Percentiles rank a stretch among this genome's conserved stretches.
Conservation (phyloP, 228 moss, liverwort and hornwort species). For the Sphagnum fallax region DNA sequence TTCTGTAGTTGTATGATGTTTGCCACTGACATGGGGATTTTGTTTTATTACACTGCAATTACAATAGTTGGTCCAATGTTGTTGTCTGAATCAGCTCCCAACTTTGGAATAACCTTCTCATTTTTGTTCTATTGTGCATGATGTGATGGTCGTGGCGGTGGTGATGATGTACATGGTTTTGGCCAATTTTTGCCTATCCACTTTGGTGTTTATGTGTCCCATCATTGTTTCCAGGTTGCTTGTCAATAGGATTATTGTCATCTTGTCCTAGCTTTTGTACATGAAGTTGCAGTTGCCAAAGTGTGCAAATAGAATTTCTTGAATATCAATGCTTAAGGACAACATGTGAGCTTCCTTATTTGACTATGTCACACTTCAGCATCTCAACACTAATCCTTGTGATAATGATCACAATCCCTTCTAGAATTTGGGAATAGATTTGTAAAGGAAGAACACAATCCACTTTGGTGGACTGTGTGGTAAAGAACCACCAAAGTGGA, state of each 20-base stretch:
- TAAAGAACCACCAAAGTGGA: no score
- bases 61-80: conserved; percentile 71
- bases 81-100: conserved; percentile 50
- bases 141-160: conserved; percentile 88
- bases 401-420: no score
- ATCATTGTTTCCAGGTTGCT: conserved; percentile 24
- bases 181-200: conserved; percentile 17
- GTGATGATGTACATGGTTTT: conserved; percentile 68
- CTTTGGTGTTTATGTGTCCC: conserved; percentile 20
- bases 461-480: no score
- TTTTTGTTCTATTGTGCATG: conserved; percentile 21
- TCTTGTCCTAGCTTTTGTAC: conserved; percentile 25
- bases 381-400: background rate
- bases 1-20: no score
- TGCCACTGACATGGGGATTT: no score
- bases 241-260: conserved; percentile 22
- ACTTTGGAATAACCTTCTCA: conserved; percentile 32
- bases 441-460: no score
- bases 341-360: background rate
- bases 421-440: no score
- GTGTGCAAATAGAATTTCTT: background rate
- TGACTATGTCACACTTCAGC: background rate
- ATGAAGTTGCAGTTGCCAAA: conserved; percentile 43
- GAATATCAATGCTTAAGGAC: background rate
- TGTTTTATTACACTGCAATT: conserved; percentile 16